Conservation (phyloP, 2,329 filamentous ascomycete genomes). For the Decorospora gaudefroyi region DNA sequence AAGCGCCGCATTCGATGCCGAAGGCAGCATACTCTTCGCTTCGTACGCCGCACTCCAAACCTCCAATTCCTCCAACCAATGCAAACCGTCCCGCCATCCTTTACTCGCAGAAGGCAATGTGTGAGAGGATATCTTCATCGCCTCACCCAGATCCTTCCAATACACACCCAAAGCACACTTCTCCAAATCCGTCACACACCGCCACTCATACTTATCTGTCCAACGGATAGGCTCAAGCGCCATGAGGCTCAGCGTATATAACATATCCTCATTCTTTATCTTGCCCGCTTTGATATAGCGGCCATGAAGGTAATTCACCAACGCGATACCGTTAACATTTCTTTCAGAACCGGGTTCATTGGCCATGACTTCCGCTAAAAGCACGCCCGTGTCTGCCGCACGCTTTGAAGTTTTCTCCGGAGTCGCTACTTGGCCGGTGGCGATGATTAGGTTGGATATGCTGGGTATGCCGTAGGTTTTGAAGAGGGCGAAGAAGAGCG, state of each 20-base stretch:
- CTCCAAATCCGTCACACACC: slow-evolving; percentile 68
- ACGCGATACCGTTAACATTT: slow-evolving; percentile 56
- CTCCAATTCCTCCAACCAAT: slow-evolving; percentile 58
- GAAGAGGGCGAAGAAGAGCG: slow-evolving; percentile 3
- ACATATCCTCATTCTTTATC: slow-evolving; percentile 65
- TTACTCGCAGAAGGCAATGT: slow-evolving; percentile 48
- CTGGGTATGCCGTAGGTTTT: slow-evolving; percentile 47
- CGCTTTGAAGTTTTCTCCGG: slow-evolving; percentile 30
- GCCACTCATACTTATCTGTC: slow-evolving; percentile 71
- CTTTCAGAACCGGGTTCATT: slow-evolving; percentile 42
- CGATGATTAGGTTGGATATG: slow-evolving; percentile 44
- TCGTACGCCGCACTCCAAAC: slow-evolving; percentile 64
- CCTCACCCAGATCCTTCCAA: slow-evolving; percentile 73
- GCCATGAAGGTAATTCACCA: slow-evolving; percentile 67
- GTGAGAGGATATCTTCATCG: slow-evolving; percentile 65
- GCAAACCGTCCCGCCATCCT: slow-evolving; percentile 55
- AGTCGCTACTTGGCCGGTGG: slow-evolving; percentile 40
- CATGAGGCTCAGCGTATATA: slow-evolving; percentile 69
- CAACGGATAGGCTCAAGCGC: slow-evolving; percentile 68
- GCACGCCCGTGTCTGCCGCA: slow-evolving; percentile 41
- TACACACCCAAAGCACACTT: slow-evolving; percentile 61
- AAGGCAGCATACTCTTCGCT: slow-evolving; percentile 58
- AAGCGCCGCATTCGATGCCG: slow-evolving; percentile 44
- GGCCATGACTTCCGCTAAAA: slow-evolving; percentile 41
- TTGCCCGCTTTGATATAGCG: slow-evolving; percentile 61